Conservation (phyloP, 495 filamentous ascomycete genomes). For the Podospora australis region DNA sequence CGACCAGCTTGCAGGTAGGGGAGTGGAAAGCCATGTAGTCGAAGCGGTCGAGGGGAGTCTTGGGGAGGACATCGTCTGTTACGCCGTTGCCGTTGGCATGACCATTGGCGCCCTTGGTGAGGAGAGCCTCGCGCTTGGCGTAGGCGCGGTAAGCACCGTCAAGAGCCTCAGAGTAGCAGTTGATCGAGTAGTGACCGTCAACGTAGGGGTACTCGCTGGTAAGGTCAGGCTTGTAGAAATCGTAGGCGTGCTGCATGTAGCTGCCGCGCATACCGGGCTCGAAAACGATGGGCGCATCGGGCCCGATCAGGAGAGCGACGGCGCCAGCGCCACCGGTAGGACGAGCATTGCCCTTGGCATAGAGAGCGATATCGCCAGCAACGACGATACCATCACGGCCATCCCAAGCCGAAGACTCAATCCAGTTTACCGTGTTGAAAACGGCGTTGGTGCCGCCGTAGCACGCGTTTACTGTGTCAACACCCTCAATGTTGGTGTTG, state of each 20-base stretch:
- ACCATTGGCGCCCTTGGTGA: conserved; percentile 51
- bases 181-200: conserved; percentile 90
- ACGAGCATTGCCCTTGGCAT: conserved; percentile 91
- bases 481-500: conserved; percentile 88
- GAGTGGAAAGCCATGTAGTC: conserved; percentile 95
- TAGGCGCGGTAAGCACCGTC: conserved; percentile 96
- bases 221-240: conserved; percentile 98
- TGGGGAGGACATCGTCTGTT: conserved; percentile 41
- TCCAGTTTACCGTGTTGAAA: conserved; percentile 96
- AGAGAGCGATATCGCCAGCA: conserved; percentile 94
- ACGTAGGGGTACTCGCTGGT: conserved; percentile 97
- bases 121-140: conserved; percentile 68
- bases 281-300: conserved; percentile 83
- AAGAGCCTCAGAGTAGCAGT: conserved; percentile 92
- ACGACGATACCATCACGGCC: conserved; percentile 90
- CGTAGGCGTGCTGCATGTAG: conserved; percentile 94
- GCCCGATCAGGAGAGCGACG: conserved; percentile 91
- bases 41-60: conserved; percentile 82
- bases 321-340: conserved; percentile 94
- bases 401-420: conserved; percentile 97
- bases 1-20: conserved; percentile 94
- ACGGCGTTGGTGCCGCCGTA: conserved; percentile 97
- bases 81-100: conserved; percentile 37
- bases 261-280: conserved; percentile 87
- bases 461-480: conserved; percentile 96